Conservation (phyloP, 495 filamentous ascomycete genomes). For the Friedmanniomyces simplex region DNA sequence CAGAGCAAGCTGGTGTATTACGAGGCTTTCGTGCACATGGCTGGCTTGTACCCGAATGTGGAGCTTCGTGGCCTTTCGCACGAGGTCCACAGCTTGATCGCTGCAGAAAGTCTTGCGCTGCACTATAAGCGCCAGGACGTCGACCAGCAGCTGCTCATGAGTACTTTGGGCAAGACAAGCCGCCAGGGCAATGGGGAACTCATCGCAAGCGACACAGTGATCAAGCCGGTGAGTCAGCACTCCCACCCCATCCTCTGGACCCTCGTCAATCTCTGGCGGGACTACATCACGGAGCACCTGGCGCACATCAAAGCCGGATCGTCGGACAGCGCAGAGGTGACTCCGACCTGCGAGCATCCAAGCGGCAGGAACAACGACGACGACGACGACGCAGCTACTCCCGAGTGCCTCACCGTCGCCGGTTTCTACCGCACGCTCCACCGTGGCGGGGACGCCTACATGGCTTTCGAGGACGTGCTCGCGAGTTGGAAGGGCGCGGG, state of each 20-base stretch:
- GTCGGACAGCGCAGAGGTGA: not conserved
- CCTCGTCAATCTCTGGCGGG: constrained; percentile 20
- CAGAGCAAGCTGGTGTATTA: constrained; percentile 22
- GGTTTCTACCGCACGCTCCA: constrained; percentile 18
- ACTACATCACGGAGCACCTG: constrained; percentile 18
- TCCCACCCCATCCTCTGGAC: not conserved
- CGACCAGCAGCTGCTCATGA: constrained; percentile 23
- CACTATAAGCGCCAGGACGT: not conserved
- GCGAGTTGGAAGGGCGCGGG: constrained; percentile 2
- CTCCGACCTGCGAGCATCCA: not conserved
- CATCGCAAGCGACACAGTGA: constrained; percentile 8
- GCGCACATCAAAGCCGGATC: not conserved
- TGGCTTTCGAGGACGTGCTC: constrained; percentile 16
- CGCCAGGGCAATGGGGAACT: not conserved
- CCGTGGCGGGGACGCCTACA: constrained; percentile 16
- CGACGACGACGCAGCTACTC: not conserved
- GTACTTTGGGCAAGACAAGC: constrained; percentile 8
- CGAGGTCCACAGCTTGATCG: constrained; percentile 15
- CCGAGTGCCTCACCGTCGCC: constrained; percentile 4
- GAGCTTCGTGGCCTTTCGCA: constrained; percentile 1
- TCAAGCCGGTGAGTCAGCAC: constrained; percentile 17
- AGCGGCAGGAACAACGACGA: not conserved
- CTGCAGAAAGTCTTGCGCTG: constrained; percentile 9
- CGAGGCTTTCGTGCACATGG: constrained; percentile 28
- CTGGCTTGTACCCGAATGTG: constrained; percentile 19